Evolutionary conservation across 2,329 filamentous ascomycete genomes (phyloP).

Genomic region (Paracoccidioides lutzii): DNA sequence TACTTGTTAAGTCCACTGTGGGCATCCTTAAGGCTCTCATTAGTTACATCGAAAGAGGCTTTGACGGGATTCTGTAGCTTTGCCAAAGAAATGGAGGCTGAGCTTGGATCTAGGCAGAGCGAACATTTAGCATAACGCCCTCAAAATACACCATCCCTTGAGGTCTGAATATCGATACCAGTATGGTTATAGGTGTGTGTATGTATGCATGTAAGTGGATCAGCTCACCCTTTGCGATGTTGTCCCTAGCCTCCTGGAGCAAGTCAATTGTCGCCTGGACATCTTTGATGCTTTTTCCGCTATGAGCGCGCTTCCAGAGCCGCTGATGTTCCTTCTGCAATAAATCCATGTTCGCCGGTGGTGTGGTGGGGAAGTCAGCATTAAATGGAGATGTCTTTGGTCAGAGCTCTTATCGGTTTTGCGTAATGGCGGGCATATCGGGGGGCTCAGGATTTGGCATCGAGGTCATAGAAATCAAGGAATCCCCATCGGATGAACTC

Average conservation of each 20-base stretch:
- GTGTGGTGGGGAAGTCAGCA: not conserved
- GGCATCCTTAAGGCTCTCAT: slow-evolving; percentile 68
- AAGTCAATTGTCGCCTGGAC: slow-evolving; percentile 73
- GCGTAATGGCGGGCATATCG: not conserved
- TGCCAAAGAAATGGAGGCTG: slow-evolving; percentile 60
- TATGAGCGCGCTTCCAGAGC: slow-evolving; percentile 55
- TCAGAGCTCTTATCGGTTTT: slow-evolving; percentile 6
- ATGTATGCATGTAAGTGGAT: not conserved
- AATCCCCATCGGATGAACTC: not conserved
- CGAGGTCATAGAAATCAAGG: not conserved
- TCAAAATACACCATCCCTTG: not conserved
- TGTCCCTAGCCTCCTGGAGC: slow-evolving; percentile 58
- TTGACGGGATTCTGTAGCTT: slow-evolving; percentile 80
- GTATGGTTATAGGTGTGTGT: not conserved
- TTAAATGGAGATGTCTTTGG: slow-evolving; percentile 17
- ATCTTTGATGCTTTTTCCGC: slow-evolving; percentile 60
- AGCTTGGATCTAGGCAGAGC: slow-evolving; percentile 47
- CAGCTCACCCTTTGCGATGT: slow-evolving; percentile 52
- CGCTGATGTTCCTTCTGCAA: slow-evolving; percentile 63
- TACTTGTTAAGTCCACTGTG: slow-evolving; percentile 73
- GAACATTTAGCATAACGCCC: slow-evolving; percentile 7
- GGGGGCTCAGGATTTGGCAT: not conserved
- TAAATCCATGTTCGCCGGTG: slow-evolving; percentile 40
- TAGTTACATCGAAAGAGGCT: slow-evolving; percentile 64
- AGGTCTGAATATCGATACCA: not conserved